These are phyloP conservation scores for Serendipita vermifera DNA, from an alignment of 768 basidiomycete species.

Conservation along the genomic window DNA sequence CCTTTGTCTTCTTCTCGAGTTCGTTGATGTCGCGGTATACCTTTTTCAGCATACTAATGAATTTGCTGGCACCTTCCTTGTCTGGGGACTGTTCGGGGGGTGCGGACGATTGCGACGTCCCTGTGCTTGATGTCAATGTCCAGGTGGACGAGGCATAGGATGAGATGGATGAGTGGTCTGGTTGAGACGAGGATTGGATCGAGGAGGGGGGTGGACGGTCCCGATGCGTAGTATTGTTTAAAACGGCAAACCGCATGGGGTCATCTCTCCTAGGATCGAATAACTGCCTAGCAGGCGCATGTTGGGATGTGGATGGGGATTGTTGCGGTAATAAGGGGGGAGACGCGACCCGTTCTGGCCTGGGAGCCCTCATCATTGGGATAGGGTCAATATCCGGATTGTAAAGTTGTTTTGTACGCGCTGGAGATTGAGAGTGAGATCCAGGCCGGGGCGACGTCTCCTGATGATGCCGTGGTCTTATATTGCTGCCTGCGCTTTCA, in stretches of 20 bases:
- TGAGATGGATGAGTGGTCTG: constrained; percentile 58
- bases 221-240: constrained; percentile 34
- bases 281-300: constrained; percentile 36
- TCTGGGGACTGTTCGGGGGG: constrained; percentile 31
- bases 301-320: constrained; percentile 25
- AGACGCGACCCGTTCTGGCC: constrained; percentile 22
- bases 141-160: constrained; percentile 27
- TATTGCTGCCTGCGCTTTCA: constrained; percentile 26
- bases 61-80: constrained; percentile 39
- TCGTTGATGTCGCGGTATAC: constrained; percentile 72
- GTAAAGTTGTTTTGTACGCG: constrained; percentile 39
- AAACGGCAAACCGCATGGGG: constrained; percentile 68
- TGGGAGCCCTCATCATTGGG: constrained; percentile 36
- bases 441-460: constrained; percentile 56
- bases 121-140: constrained; percentile 18
- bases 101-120: constrained; percentile 40
- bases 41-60: constrained; percentile 62
- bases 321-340: constrained; percentile 20
- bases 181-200: constrained; percentile 37
- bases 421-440: constrained; percentile 40
- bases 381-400: constrained; percentile 62
- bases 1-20: constrained; percentile 48
- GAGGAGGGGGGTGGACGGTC: constrained; percentile 11
- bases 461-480: constrained; percentile 28
- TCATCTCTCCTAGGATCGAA: constrained; percentile 89